Base-by-base conservation (phyloP, 2,329 filamentous ascomycete genomes). In the Teratosphaeria pseudoeucalypti region DNA sequence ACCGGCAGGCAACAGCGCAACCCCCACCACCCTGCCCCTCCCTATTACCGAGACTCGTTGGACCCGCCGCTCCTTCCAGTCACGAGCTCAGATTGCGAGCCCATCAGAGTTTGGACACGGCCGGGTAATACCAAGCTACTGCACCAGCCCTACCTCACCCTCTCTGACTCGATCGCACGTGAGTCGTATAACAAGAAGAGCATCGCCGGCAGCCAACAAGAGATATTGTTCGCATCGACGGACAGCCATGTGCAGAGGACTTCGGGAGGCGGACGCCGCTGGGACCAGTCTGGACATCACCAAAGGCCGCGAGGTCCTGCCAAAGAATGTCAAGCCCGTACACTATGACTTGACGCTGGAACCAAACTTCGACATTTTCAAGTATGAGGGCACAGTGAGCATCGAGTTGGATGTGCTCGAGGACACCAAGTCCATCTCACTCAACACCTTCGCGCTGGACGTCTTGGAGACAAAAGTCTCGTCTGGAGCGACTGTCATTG, bases 291-390 rank as follows among this genome's bases (percentile, higher is more conserved):
- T 82, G 64, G 80, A 85, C 71, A 79, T 87, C 67, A 76, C 81
- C 57, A 81, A 82, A 66, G 85, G 83, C 64, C 86, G 92, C 68
- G 88, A 95, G 79, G 87, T 97, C 65, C 82, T 97, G 68, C 94
- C 92, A 57, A 85, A 86, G 76, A 95, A 96, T 71, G 90, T 96
- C 70, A 88, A 92, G 74, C 92, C 92, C n/a, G 77, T 82, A 47
- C 91, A 97, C 78, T 97, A 97, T 77, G 85, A 95, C 74, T 77
- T 97, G 67, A 94, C 89, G 1, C 81, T 97, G 63, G 94, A 97
- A 78, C 91, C 92, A 58, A 85, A 96, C 78, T 89, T 97, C 67
- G 82, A 88, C 68, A 91, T 87, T 65, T 90, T 94, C 75, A 90
- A 85, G 64, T 97, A 92, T 73, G 83, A 92, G 61, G 92, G 92